Evolutionary conservation across 352 stramenopile species (phyloP).

Genomic region (Pilasporangium apinafurcum): DNA sequence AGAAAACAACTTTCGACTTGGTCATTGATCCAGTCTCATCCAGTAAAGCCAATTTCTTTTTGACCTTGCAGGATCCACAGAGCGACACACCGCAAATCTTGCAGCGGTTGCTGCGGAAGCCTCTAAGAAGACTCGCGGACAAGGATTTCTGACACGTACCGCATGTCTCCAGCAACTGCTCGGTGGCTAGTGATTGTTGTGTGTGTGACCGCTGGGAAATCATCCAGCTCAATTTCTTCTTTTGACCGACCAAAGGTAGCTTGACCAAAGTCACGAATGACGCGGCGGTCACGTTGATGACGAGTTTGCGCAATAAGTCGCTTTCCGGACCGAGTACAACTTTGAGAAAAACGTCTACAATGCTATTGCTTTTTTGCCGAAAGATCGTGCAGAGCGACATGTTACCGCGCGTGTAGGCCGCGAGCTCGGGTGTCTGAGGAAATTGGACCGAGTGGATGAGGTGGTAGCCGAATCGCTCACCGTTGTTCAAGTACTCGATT

Average conservation of each 20-base stretch:
- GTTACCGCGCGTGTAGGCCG: slow-evolving; percentile 20
- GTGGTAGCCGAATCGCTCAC: slow-evolving; percentile 26
- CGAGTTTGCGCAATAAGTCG: slow-evolving; percentile 13
- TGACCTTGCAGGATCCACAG: too few relatives aligned
- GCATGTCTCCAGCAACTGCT: background rate
- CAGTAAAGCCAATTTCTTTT: too few relatives aligned
- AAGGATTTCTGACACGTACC: background rate
- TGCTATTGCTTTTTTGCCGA: slow-evolving; percentile 18
- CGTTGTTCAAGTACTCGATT: slow-evolving; percentile 6
- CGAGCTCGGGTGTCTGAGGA: slow-evolving; percentile 5
- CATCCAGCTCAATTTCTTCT: slow-evolving; percentile 10
- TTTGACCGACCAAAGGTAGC: slow-evolving; percentile 1
- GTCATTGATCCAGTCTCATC: too few relatives aligned
- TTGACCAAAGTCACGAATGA: slow-evolving; percentile 14
- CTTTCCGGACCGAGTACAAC: slow-evolving; percentile 27
- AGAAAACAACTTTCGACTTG: too few relatives aligned
- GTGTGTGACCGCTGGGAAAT: background rate
- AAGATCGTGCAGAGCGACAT: slow-evolving; percentile 34
- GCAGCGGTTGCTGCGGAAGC: background rate
- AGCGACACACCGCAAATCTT: background rate
- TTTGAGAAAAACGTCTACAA: slow-evolving; percentile 35
- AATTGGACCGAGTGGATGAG: slow-evolving; percentile 29
- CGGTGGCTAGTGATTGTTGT: background rate
- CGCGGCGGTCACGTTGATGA: slow-evolving; percentile 21
- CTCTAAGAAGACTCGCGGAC: background rate